Evolutionary conservation across 805 yeast genomes (phyloP).

Genomic region (Saccharomycopsis amapae): DNA sequence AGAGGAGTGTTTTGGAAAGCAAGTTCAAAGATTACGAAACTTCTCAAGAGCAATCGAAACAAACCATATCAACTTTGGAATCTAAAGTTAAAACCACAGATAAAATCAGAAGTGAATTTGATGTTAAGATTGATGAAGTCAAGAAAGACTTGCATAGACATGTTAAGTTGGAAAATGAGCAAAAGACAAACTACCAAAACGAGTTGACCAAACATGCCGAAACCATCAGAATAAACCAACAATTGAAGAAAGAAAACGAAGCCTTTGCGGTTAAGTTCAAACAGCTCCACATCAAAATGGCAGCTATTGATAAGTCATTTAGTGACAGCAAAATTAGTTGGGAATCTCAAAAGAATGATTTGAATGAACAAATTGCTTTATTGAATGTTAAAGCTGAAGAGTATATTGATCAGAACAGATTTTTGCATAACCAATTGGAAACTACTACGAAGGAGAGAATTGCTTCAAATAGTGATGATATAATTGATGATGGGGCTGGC

Average conservation of each 20-base stretch:
- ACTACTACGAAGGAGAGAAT: slow-evolving; percentile 23
- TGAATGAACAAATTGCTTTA: slow-evolving; percentile 42
- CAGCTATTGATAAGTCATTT: slow-evolving; percentile 26
- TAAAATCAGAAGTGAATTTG: slow-evolving; percentile 27
- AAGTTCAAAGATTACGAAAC: slow-evolving; percentile 5
- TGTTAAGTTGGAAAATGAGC: slow-evolving; percentile 32
- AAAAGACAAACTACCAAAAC: slow-evolving; percentile 43
- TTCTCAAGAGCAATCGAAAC: slow-evolving; percentile 19
- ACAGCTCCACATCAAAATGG: slow-evolving; percentile 23
- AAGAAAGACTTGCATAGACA: slow-evolving; percentile 38
- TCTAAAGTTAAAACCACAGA: slow-evolving; percentile 25
- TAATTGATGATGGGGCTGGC: slow-evolving; percentile 23
- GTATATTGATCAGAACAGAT: slow-evolving; percentile 57
- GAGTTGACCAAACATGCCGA: slow-evolving; percentile 51
- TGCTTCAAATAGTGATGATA: slow-evolving; percentile 21
- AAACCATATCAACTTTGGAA: slow-evolving; percentile 27
- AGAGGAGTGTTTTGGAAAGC: background rate
- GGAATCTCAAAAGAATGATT: slow-evolving; percentile 35
- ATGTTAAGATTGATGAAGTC: slow-evolving; percentile 27
- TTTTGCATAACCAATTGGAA: slow-evolving; percentile 65
- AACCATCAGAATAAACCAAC: slow-evolving; percentile 36
- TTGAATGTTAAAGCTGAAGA: slow-evolving; percentile 45
- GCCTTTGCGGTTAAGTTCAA: slow-evolving; percentile 27
- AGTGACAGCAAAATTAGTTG: slow-evolving; percentile 36
- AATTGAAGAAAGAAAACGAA: slow-evolving; percentile 32